A percentile compares a stretch with the other conserved stretches of the same genome.
Conservation (phyloP, 1,139 yeast genomes). For the Blastobotrys persicus region DNA sequence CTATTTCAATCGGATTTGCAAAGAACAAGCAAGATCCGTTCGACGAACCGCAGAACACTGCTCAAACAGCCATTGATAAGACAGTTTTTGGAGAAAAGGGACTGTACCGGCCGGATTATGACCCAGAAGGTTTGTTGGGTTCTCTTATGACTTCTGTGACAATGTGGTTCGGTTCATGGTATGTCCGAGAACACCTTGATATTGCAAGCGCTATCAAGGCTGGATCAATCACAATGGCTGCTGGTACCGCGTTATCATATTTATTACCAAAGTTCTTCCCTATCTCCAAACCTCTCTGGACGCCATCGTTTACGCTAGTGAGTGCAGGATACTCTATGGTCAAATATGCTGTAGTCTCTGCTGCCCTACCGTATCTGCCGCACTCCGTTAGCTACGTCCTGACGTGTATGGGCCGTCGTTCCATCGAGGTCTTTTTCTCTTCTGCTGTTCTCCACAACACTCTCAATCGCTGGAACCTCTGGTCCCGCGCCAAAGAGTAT, state of each 20-base stretch:
- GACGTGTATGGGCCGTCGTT: conserved; percentile 31
- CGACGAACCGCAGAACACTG: conserved; percentile 29
- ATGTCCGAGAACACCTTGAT: conserved; percentile 25
- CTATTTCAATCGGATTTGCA: conserved; percentile 30
- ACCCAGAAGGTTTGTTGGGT: conserved; percentile 42
- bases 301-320: conserved; percentile 36
- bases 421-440: conserved; percentile 35
- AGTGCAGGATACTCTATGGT: conserved; percentile 36
- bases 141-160: conserved; percentile 37
- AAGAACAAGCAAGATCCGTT: conserved; percentile 32
- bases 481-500: conserved; percentile 16
- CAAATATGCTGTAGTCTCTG: conserved; percentile 29
- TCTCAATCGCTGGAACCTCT: conserved; percentile 17
- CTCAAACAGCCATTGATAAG: conserved; percentile 37
- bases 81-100: conserved; percentile 26
- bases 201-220: conserved; percentile 27
- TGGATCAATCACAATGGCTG: conserved; percentile 31
- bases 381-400: conserved; percentile 21
- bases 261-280: conserved; percentile 35
- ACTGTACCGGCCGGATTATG: conserved; percentile 32
- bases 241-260: conserved; percentile 31
- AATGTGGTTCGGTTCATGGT: conserved; percentile 40
- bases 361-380: conserved; percentile 32
- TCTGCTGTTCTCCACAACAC: conserved; percentile 26
- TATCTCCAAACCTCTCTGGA: conserved; percentile 40